phyloP scores from a whole-genome alignment of 2,329 filamentous ascomycete species.

The Sclerotinia subarctica region DNA sequence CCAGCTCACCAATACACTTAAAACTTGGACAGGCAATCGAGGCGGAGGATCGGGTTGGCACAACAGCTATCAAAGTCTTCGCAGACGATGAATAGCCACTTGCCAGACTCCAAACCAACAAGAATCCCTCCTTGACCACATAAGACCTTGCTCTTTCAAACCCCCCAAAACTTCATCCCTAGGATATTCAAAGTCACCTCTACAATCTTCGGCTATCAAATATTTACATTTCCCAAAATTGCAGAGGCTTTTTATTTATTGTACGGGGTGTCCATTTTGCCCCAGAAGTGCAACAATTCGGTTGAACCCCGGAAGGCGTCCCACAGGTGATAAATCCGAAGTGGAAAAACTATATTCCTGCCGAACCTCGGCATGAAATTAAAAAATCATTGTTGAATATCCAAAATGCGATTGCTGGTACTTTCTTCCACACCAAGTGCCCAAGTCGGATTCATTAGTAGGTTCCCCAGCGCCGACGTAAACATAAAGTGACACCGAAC shows the following conservation, averaged over 20 bases:
- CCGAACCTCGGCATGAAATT: neutral
- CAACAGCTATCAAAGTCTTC: neutral
- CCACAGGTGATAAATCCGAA: neutral
- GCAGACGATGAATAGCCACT: neutral
- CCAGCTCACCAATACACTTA: neutral
- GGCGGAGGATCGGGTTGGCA: neutral
- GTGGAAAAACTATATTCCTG: neutral
- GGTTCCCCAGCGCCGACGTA: too few relatives aligned
- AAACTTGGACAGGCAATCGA: neutral
- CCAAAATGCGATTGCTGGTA: too few relatives aligned
- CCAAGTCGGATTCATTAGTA: too few relatives aligned
- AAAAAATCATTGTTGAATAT: too few relatives aligned
- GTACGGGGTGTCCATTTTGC: neutral
- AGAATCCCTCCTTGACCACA: neutral
- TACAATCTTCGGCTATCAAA: neutral
- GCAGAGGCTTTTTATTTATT: neutral
- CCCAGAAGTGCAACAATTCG: slow-evolving; percentile 3
- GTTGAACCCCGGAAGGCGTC: neutral
- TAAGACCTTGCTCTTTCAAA: neutral
- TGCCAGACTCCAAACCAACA: neutral
- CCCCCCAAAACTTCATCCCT: neutral
- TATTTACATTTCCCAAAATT: neutral
- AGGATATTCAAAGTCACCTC: neutral
- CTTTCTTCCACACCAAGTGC: too few relatives aligned
- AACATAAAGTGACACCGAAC: too few relatives aligned